These are phyloP conservation scores for Wallemia mellicola DNA, from an alignment of 1,284 basidiomycete species.

Conservation along the genomic window DNA sequence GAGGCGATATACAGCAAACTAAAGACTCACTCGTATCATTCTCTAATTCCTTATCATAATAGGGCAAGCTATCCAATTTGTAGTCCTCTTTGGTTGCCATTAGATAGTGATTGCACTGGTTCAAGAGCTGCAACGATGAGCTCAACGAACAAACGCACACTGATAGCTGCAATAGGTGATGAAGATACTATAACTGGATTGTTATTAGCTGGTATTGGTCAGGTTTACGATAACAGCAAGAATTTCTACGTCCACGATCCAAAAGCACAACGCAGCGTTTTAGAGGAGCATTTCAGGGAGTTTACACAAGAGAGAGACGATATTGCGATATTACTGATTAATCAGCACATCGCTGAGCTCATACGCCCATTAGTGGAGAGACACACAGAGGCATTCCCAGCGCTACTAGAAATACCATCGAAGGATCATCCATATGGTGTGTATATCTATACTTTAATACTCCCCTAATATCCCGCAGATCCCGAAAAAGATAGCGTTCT, in stretches of 20 bases:
- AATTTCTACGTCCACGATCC: constrained; percentile 78
- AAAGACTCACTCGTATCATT: constrained; percentile 22
- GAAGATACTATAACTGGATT: constrained; percentile 93
- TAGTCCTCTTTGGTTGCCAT: neutral
- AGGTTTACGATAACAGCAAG: constrained; percentile 64
- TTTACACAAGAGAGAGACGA: constrained; percentile 66
- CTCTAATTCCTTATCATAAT: constrained; percentile 78
- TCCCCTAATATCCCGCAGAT: constrained; percentile 24
- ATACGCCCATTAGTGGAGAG: constrained; percentile 83
- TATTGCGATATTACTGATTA: constrained; percentile 79
- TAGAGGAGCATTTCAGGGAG: constrained; percentile 69
- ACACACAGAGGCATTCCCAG: constrained; percentile 86
- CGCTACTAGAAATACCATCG: constrained; percentile 83
- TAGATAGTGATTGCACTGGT: neutral
- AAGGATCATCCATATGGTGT: constrained; percentile 29
- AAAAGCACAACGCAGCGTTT: constrained; percentile 60
- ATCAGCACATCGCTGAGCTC: constrained; percentile 93
- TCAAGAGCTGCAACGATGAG: constrained; percentile 6
- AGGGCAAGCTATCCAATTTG: constrained; percentile 52
- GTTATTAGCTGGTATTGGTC: constrained; percentile 66
- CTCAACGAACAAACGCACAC: constrained; percentile 55
- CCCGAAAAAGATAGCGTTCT: constrained; percentile 88
- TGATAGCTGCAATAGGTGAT: constrained; percentile 81
- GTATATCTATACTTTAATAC: neutral
- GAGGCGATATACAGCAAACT: neutral